A percentile compares a stretch with the other conserved stretches of the same genome.
Evolutionary conservation across 306 rosid species (phyloP).

Genomic region (Astragalus glycyphyllos): DNA sequence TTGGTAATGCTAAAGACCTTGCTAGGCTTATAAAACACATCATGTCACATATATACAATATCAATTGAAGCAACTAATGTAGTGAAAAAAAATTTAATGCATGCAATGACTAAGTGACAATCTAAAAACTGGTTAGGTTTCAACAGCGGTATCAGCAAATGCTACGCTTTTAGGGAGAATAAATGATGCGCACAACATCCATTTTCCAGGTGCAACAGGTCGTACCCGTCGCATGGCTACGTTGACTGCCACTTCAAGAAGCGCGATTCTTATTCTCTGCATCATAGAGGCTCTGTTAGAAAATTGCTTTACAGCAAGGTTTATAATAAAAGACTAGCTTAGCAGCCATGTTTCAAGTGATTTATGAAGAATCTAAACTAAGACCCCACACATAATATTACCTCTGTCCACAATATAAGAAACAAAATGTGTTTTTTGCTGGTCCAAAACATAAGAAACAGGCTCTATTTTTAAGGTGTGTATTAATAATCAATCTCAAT

Average conservation of each 20-base stretch:
- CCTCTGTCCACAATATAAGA: no score
- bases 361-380: conserved; percentile 25
- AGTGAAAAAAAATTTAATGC: conserved; percentile 29
- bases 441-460: no score
- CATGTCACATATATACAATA: conserved; percentile 21
- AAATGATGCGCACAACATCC: conserved; percentile 96
- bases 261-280: conserved; percentile 86
- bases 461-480: no score
- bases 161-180: conserved; percentile 82
- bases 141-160: conserved; percentile 54
- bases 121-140: conserved; percentile 44
- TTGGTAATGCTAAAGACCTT: conserved; percentile 12
- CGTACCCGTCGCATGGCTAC: conserved; percentile 85
- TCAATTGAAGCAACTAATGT: not conserved
- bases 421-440: no score
- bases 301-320: conserved; percentile 6
- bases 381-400: not conserved
- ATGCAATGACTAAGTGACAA: conserved; percentile 7
- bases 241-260: conserved; percentile 76
- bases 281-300: conserved; percentile 36
- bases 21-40: conserved; percentile 1
- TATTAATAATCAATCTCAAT: no score
- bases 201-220: conserved; percentile 92
- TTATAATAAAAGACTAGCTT: conserved; percentile 27
- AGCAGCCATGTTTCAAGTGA: conserved; percentile 20